A percentile compares a stretch with the other conserved stretches of the same genome.
phyloP scores from a whole-genome alignment of 2,329 filamentous ascomycete genomes.

The Chaetomiaceae sp. region DNA sequence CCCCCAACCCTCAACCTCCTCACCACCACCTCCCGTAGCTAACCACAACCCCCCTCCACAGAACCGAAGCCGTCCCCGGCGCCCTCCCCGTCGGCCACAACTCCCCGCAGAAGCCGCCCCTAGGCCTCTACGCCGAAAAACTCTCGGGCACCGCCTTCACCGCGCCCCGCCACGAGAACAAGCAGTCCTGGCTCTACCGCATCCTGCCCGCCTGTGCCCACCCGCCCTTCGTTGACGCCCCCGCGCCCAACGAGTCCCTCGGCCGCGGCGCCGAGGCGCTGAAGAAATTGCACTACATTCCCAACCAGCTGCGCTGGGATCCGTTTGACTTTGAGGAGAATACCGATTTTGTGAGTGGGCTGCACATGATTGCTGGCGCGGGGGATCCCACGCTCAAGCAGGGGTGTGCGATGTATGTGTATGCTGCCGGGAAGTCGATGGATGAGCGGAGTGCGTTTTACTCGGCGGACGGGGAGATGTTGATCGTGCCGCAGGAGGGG shows the following conservation, averaged over 20 bases:
- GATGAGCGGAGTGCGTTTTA: conserved; percentile 70
- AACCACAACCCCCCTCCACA: conserved; percentile 32
- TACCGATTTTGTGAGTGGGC: conserved; percentile 49
- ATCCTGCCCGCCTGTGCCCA: conserved; percentile 63
- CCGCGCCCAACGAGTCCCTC: conserved; percentile 10
- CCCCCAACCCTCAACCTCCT: neutral
- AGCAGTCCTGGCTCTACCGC: conserved; percentile 69
- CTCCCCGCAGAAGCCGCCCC: conserved; percentile 74
- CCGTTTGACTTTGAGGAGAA: conserved; percentile 63
- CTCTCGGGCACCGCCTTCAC: conserved; percentile 70
- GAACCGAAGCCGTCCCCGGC: conserved; percentile 70
- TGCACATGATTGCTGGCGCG: conserved; percentile 71
- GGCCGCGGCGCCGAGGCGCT: conserved; percentile 8
- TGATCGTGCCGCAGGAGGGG: conserved; percentile 73
- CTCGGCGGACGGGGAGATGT: conserved; percentile 74
- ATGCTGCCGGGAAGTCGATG: conserved; percentile 77
- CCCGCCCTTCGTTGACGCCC: conserved; percentile 41
- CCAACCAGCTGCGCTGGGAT: conserved; percentile 78
- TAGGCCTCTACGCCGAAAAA: conserved; percentile 79
- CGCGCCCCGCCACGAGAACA: conserved; percentile 63
- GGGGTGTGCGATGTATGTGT: conserved; percentile 76
- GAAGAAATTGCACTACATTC: conserved; percentile 63
- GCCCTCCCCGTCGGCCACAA: conserved; percentile 73
- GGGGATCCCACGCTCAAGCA: conserved; percentile 76
- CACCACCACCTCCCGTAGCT: neutral